Conservation (phyloP, 441 rosid species). For the Gossypium schwendimanii region DNA sequence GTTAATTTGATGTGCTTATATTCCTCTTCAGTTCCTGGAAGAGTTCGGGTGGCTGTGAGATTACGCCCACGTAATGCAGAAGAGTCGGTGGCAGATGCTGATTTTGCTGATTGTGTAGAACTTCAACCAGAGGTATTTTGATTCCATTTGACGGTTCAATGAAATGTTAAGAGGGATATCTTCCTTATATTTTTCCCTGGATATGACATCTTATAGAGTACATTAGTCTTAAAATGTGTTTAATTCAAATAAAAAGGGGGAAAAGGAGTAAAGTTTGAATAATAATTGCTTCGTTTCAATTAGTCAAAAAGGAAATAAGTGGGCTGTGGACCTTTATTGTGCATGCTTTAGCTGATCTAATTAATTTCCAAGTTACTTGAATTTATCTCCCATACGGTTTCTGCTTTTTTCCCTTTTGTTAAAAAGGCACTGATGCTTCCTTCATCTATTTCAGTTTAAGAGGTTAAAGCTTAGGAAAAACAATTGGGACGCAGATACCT, state of each 20-base stretch:
- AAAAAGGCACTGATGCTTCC: slow-evolving; percentile 3
- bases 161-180: neutral
- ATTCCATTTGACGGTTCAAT: neutral
- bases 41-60: slow-evolving; percentile 97
- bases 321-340: neutral
- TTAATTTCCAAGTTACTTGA: neutral
- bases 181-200: neutral
- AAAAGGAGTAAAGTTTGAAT: neutral
- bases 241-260: neutral
- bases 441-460: slow-evolving; percentile 51
- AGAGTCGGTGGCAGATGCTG: slow-evolving; percentile 85
- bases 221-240: neutral
- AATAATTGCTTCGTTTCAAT: neutral
- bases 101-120: slow-evolving; percentile 94
- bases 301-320: neutral
- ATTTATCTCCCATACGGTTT: neutral
- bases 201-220: neutral
- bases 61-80: slow-evolving; percentile 78
- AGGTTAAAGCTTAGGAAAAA: slow-evolving; percentile 92
- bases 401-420: neutral
- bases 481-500: slow-evolving; percentile 95
- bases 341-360: neutral
- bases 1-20: slow-evolving; percentile 12
- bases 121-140: slow-evolving; percentile 81
- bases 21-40: slow-evolving; percentile 59